These are phyloP conservation scores for Cardiospermum halicacabum DNA, from an alignment of 345 rosid species.

Conservation along the genomic window DNA sequence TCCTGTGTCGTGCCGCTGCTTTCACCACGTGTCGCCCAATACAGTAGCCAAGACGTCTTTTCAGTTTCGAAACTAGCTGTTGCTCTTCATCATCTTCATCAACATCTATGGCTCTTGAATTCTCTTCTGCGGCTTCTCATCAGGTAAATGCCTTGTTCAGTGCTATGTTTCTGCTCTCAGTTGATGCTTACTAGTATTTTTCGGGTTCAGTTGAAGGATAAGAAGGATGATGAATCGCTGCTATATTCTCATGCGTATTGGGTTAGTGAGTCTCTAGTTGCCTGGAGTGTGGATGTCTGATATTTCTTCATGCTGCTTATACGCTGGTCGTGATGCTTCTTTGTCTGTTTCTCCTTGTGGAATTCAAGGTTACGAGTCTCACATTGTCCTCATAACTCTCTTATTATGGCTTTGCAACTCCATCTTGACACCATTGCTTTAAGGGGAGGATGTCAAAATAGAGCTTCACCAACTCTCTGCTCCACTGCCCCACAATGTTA, in stretches of 20 bases:
- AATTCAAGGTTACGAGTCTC: conserved; percentile 45
- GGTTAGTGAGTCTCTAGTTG: conserved; percentile 59
- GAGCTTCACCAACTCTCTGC: conserved; percentile 51
- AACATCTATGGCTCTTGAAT: conserved; percentile 45
- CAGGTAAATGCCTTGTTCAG: conserved; percentile 30
- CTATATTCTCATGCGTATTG: conserved; percentile 63
- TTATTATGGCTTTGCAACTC: too few relatives aligned
- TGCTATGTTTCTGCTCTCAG: not conserved
- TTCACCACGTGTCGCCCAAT: conserved; percentile 15
- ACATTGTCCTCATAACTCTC: too few relatives aligned
- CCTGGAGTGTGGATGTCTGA: conserved; percentile 73
- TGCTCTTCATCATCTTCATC: conserved; percentile 39
- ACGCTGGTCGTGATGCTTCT: conserved; percentile 56
- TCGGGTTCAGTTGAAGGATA: not conserved
- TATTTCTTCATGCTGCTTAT: conserved; percentile 59
- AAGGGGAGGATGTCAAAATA: conserved; percentile 58
- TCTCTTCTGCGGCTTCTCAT: conserved; percentile 39
- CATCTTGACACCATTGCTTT: too few relatives aligned
- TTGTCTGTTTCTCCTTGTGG: conserved; percentile 50
- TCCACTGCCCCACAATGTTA: conserved; percentile 55
- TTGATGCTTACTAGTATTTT: too few relatives aligned
- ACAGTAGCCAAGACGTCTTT: conserved; percentile 7
- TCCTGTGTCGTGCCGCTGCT: conserved; percentile 14
- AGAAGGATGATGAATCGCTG: conserved; percentile 43
- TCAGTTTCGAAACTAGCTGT: conserved; percentile 13